phyloP scores from a whole-genome alignment of 495 filamentous ascomycete genomes.

The Schizothecium vesticola region DNA sequence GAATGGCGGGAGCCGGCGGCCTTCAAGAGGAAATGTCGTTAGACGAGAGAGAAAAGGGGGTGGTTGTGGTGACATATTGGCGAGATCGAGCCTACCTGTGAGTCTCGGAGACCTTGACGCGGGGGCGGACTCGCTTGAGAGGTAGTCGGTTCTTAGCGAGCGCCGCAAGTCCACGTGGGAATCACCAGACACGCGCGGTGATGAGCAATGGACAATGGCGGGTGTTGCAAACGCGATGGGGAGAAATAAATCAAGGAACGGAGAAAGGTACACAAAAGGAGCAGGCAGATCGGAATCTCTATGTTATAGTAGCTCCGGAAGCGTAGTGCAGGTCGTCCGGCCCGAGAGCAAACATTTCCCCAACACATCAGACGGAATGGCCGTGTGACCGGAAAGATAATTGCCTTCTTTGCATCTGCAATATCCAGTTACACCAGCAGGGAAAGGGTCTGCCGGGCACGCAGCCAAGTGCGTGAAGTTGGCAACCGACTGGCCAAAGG shows the following conservation, averaged over 20 bases:
- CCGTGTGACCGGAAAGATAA: background rate
- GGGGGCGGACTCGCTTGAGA: background rate
- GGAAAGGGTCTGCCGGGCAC: background rate
- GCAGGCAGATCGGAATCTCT: background rate
- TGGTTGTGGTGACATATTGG: background rate
- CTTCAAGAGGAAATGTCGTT: background rate
- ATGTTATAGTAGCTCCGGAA: background rate
- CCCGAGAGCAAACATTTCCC: background rate
- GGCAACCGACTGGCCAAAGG: background rate
- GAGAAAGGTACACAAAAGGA: background rate
- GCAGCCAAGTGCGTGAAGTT: background rate
- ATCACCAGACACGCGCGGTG: background rate
- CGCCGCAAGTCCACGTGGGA: background rate
- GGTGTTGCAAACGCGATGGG: background rate
- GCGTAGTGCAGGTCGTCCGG: background rate
- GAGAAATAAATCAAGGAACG: background rate
- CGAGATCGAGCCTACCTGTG: background rate
- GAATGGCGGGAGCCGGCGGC: background rate
- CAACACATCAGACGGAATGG: background rate
- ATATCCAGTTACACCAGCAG: background rate
- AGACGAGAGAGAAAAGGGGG: background rate
- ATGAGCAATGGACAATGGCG: background rate
- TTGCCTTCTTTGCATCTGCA: background rate
- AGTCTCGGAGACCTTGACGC: background rate
- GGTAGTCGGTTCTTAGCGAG: background rate